phyloP scores from a whole-genome alignment of 1,284 basidiomycete genomes.

The Taiwanofungus camphoratus region DNA sequence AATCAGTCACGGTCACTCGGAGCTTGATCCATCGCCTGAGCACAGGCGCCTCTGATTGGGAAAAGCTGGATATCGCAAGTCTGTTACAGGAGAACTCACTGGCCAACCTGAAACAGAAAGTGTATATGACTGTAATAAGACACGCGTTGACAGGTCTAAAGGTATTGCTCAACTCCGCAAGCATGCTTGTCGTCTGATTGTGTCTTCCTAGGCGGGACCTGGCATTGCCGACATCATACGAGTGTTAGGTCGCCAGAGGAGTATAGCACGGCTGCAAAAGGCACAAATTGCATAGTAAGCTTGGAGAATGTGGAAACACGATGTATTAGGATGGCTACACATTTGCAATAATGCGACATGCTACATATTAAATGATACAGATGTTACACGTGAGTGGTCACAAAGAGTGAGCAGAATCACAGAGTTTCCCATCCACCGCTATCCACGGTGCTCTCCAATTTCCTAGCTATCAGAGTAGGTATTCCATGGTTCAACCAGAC shows the following conservation, averaged over 20 bases:
- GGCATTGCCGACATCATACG: constrained; percentile 39
- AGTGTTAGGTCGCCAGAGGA: constrained; percentile 36
- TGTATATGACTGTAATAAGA: constrained; percentile 67
- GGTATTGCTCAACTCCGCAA: constrained; percentile 38
- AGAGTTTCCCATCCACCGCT: constrained; percentile 91
- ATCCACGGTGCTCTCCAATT: constrained; percentile 85
- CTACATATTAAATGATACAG: constrained; percentile 5
- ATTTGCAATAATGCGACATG: background rate
- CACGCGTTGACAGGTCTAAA: constrained; percentile 78
- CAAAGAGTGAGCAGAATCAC: constrained; percentile 27
- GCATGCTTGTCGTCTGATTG: background rate
- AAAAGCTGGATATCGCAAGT: constrained; percentile 26
- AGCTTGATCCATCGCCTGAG: constrained; percentile 13
- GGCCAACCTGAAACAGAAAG: constrained; percentile 41
- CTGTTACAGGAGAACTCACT: constrained; percentile 37
- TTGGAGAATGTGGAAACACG: background rate
- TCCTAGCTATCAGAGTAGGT: constrained; percentile 86
- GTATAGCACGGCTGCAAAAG: constrained; percentile 26
- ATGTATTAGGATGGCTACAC: background rate
- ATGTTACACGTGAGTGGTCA: constrained; percentile 1
- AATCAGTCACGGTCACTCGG: constrained; percentile 13
- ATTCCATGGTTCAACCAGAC: constrained; percentile 88
- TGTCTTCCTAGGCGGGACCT: constrained; percentile 41
- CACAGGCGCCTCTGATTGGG: background rate
- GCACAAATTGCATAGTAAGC: constrained; percentile 5